Evolutionary conservation across 164 flowering plant genomes (phyloP).

Genomic region (Kalanchoe fedtschenkoi): DNA sequence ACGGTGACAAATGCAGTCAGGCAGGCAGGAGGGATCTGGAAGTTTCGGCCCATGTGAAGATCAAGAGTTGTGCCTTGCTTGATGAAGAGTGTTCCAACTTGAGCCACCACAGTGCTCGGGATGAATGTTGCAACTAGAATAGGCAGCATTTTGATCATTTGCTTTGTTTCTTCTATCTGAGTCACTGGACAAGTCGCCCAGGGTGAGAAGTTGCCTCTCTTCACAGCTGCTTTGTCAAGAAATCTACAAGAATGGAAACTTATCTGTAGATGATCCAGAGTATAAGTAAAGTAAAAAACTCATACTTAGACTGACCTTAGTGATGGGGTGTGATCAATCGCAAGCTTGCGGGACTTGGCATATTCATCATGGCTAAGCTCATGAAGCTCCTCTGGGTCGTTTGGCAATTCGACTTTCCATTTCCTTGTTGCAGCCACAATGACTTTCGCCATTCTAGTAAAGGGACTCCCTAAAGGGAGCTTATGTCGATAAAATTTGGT

Average conservation of each 20-base stretch:
- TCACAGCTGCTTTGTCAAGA: constrained; percentile 53
- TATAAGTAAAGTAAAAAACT: background rate
- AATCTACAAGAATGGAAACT: constrained; percentile 25
- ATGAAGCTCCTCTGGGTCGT: constrained; percentile 38
- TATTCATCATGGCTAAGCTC: constrained; percentile 38
- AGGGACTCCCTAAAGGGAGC: constrained; percentile 40
- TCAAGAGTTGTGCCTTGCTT: constrained; percentile 76
- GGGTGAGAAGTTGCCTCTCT: constrained; percentile 17
- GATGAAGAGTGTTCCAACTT: constrained; percentile 37
- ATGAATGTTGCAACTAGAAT: constrained; percentile 24
- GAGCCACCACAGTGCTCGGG: constrained; percentile 35
- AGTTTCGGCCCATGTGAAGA: constrained; percentile 41
- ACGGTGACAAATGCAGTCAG: constrained; percentile 66
- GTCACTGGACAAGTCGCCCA: constrained; percentile 54
- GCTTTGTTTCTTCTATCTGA: constrained; percentile 57
- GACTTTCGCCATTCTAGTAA: constrained; percentile 34
- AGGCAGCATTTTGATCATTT: constrained; percentile 55
- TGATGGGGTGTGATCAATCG: constrained; percentile 35
- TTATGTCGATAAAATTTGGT: constrained; percentile 44
- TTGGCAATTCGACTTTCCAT: constrained; percentile 23
- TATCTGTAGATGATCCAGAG: background rate
- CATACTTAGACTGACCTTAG: constrained; percentile 27
- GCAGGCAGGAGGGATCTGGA: constrained; percentile 65
- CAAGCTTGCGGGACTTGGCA: constrained; percentile 13
- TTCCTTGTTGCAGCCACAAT: constrained; percentile 41